Conservation (phyloP, 75 land plant species). For the Cryptomeria japonica region DNA sequence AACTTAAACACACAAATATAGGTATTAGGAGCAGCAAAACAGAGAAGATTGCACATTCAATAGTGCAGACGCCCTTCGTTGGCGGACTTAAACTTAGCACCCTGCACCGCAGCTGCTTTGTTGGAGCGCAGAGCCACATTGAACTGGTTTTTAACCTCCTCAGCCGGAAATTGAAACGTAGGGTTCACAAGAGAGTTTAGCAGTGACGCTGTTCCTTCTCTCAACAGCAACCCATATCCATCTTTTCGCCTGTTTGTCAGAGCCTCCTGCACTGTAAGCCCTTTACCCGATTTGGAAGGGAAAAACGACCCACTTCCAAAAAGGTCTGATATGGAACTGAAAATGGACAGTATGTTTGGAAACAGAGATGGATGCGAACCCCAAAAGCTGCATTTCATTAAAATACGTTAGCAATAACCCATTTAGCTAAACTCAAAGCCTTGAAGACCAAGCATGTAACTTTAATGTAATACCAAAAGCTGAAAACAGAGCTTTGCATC, state of each 20-base stretch:
- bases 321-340: slow-evolving; percentile 29
- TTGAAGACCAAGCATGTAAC: too few species aligned
- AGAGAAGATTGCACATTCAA: too few species aligned
- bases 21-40: too few species aligned
- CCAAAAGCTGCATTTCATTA: slow-evolving; percentile 25
- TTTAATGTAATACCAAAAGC: too few species aligned
- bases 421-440: too few species aligned
- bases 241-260: slow-evolving; percentile 49
- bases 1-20: too few species aligned
- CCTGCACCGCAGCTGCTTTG: slow-evolving; percentile 69
- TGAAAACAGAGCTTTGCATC: too few species aligned
- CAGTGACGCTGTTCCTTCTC: slow-evolving; percentile 66
- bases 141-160: slow-evolving; percentile 29
- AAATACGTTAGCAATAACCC: too few species aligned
- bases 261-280: slow-evolving; percentile 38
- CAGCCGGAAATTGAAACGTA: slow-evolving; percentile 15
- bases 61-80: slow-evolving; percentile 48
- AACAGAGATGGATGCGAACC: slow-evolving; percentile 33
- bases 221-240: slow-evolving; percentile 42
- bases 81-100: slow-evolving; percentile 64
- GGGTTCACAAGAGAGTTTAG: slow-evolving; percentile 51
- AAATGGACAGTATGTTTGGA: slow-evolving; percentile 46
- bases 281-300: not conserved
- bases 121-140: slow-evolving; percentile 43
- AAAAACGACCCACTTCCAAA: slow-evolving; percentile 24